Base-by-base conservation (phyloP, 1,139 yeast genomes). In the Blastobotrys indianensis region DNA sequence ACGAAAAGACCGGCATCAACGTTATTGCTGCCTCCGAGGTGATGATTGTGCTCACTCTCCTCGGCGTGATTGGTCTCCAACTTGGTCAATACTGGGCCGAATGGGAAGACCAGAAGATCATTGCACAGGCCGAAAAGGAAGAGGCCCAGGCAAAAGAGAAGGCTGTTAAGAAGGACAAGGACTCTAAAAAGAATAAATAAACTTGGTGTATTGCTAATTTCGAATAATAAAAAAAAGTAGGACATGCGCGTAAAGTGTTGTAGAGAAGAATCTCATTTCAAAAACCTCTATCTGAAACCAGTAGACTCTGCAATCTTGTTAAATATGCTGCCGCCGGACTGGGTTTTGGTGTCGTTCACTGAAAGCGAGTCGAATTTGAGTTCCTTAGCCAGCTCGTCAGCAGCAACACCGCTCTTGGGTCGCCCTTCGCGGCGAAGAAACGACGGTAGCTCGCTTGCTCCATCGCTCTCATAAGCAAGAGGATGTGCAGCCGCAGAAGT, bases 21-120 rank as follows among this genome's bases (percentile, higher is more conserved):
- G 96, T 92, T 37, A 79, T 92, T 64, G 96, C 94, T 38, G 97
- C 97, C 4, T 81, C 94, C 38, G 82, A 83, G 66, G 77, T 85
- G 40, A 83, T 92, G 73, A 73, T 85, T 54, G 78, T 84, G 16
- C 65, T 87, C 50, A 74, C 84, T 15, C 72, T 90, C 48, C 61
- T 79, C 28, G 97, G 97, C 51, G 86, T 88, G 16, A 68, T 88
- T 47, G 75, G 85, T 11, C 74, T 92, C 55, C 97, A 92, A 70
- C 80, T 77, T 43, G 97, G 97, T 20, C 77, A 92, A 62, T 87
- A 85, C 76, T 90, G 85, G 68, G 95, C 96, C 41, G 83, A 80
- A 58, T 76, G 82, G 76, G 88, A 83, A 68, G 85, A 66, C 72
- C 79, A 63, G 67, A 74, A 39, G 57, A 57, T 54, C 35, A 41